A percentile compares a stretch with the other conserved stretches of the same genome.
These are phyloP conservation scores for Ceratocystis harringtonii DNA, from an alignment of 2,329 filamentous ascomycete species.

Conservation along the genomic window DNA sequence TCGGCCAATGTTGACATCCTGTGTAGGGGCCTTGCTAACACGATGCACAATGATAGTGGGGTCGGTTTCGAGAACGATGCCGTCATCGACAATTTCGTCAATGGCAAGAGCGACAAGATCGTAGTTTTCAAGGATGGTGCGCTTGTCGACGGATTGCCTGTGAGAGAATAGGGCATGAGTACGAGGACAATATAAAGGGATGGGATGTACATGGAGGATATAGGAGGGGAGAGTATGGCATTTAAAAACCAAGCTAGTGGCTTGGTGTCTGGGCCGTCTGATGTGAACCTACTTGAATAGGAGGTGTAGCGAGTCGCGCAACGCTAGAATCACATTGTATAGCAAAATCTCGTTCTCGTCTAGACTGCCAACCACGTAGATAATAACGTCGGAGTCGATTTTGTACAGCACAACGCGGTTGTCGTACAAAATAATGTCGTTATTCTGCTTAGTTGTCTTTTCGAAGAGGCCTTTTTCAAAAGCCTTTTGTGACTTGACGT, in stretches of 20 bases:
- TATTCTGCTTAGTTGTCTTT: slow-evolving; percentile 90
- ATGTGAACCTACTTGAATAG: slow-evolving; percentile 60
- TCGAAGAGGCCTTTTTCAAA: slow-evolving; percentile 94
- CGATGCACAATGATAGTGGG: slow-evolving; percentile 84
- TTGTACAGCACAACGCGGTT: slow-evolving; percentile 95
- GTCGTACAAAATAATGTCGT: slow-evolving; percentile 95
- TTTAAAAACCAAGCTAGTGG: background rate
- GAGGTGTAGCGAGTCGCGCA: slow-evolving; percentile 79
- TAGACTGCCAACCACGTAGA: slow-evolving; percentile 76
- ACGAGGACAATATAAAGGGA: slow-evolving; percentile 13
- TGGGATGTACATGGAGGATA: background rate
- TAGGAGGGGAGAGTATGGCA: too few relatives aligned
- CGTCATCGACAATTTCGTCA: slow-evolving; percentile 89
- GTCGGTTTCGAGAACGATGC: slow-evolving; percentile 94
- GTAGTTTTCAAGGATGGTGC: slow-evolving; percentile 97
- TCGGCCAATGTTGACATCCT: slow-evolving; percentile 83
- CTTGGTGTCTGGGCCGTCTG: too few relatives aligned
- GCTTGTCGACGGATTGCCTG: slow-evolving; percentile 91
- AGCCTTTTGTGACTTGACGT: slow-evolving; percentile 81
- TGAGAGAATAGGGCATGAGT: background rate
- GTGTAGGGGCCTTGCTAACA: slow-evolving; percentile 79
- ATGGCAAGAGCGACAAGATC: slow-evolving; percentile 86
- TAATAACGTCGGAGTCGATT: slow-evolving; percentile 92
- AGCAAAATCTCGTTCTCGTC: slow-evolving; percentile 96
- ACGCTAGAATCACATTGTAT: slow-evolving; percentile 84